Percentiles rank a stretch among this genome's conserved stretches.
Conservation (phyloP, 345 rosid genomes). For the Arabis alpina region DNA sequence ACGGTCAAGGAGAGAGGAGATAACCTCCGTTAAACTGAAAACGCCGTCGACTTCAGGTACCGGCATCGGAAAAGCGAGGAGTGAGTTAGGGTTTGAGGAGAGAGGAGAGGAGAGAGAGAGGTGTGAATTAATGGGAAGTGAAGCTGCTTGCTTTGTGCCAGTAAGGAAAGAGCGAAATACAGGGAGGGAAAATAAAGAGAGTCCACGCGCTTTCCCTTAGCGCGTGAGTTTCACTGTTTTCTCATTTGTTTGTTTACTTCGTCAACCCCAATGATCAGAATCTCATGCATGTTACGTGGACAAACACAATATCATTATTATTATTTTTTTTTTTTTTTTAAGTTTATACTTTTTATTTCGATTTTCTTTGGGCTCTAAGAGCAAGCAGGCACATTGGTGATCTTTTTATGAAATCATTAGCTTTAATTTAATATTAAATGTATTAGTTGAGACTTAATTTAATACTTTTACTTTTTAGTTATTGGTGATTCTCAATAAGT, state of each 20-base stretch:
- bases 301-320: conserved; percentile 14
- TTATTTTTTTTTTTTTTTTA: background rate
- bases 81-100: conserved; percentile 39
- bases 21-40: conserved; percentile 36
- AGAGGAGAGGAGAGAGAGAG: conserved; percentile 14
- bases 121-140: conserved; percentile 29
- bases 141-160: conserved; percentile 30
- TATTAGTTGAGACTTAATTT: too few species aligned
- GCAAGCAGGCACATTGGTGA: too few species aligned
- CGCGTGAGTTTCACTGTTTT: conserved; percentile 14
- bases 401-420: too few species aligned
- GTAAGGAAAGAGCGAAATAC: conserved; percentile 41
- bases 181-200: conserved; percentile 28
- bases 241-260: background rate
- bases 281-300: conserved; percentile 47
- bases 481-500: too few species aligned
- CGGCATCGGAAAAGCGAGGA: conserved; percentile 54
- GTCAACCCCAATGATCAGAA: conserved; percentile 39
- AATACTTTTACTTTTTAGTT: too few species aligned
- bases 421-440: too few species aligned
- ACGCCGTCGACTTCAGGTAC: conserved; percentile 51
- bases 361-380: too few species aligned
- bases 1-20: conserved; percentile 51
- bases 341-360: too few species aligned
- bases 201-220: conserved; percentile 14